Evolutionary conservation across 2,329 filamentous ascomycete species (phyloP), one percentile per base, ranked within the genome.

Genomic region (Fusarium sp.): DNA sequence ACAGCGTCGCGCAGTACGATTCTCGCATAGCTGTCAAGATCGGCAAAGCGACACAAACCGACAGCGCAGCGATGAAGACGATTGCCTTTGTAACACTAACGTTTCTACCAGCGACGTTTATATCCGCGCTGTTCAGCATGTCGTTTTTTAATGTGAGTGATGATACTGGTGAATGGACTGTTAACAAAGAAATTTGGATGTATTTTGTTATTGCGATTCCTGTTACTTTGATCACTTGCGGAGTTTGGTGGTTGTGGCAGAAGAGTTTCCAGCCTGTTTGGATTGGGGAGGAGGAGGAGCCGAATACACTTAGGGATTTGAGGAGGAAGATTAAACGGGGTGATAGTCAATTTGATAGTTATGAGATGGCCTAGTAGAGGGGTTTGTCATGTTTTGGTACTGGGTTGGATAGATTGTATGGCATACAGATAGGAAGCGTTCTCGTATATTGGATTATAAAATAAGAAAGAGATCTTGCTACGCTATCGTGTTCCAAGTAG

Each of bases 51-150:
- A 78, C 83, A 0, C 79, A 81, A n/a, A 63, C 63, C 1, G 87
- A 88, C 54, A 86, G 84, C 64, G 78, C 82, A 1, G 81, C 84
- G 1, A 87, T 88, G 84, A 85, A 83, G 72, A 84, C 83, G 0
- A 79, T 88, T 46, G 82, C 85, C 1, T 79, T 86, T 18, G 75
- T 87, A 1, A 86, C 85, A 0, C 70, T 86, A 9, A 74, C 78
- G 0, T 88, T 88, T 42, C 73, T 88, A 0, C 86, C 86, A 0
- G 81, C 84, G 0, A 88, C 86, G 0, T 87, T 87, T 65, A 79
- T 87, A 18, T 85, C 76, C 0, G 79, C 83, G 8, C 76, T 88
- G 6, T 85, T 85, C 47, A 83, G 83, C 70, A 85, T 80, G 68
- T 81, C 79, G 0, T 85, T 85, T 46, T 85, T 85, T 63, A 72